phyloP scores from a whole-genome alignment of 192 early-diverging fungal genomes.

The Linnemannia schmuckeri region DNA sequence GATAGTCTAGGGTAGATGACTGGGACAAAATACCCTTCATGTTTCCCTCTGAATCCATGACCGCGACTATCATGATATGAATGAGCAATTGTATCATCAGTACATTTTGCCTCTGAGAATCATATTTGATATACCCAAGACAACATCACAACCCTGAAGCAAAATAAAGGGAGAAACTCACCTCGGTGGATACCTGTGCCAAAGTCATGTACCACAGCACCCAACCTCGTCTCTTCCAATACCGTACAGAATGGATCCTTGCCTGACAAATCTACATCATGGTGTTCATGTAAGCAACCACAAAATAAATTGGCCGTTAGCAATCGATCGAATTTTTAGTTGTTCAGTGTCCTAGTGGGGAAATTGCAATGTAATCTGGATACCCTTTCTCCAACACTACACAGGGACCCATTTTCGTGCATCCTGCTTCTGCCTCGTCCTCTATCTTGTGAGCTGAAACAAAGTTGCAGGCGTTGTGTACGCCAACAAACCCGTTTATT shows the following conservation, averaged over 20 bases:
- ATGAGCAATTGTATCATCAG: not conserved
- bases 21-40: slow-evolving; percentile 86
- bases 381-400: too few relatives aligned
- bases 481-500: slow-evolving; percentile 5
- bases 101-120: not conserved
- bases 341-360: not conserved
- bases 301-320: not conserved
- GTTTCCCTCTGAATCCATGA: slow-evolving; percentile 71
- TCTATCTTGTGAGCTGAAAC: not conserved
- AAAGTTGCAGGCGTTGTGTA: not conserved
- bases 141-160: too few relatives aligned
- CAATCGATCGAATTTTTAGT: not conserved
- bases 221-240: slow-evolving; percentile 78
- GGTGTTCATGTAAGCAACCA: not conserved
- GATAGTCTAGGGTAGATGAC: slow-evolving; percentile 74
- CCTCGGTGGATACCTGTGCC: slow-evolving; percentile 82
- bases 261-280: slow-evolving; percentile 74
- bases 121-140: not conserved
- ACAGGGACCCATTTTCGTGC: not conserved
- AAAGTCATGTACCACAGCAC: slow-evolving; percentile 80
- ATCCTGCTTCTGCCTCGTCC: not conserved
- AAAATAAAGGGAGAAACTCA: slow-evolving; percentile 20
- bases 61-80: slow-evolving; percentile 66
- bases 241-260: slow-evolving; percentile 89
- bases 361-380: not conserved